Evolutionary conservation across 208 protist genomes (phyloP), one percentile per base, ranked within the genome.

Genomic region (Trypanosoma congolense): DNA sequence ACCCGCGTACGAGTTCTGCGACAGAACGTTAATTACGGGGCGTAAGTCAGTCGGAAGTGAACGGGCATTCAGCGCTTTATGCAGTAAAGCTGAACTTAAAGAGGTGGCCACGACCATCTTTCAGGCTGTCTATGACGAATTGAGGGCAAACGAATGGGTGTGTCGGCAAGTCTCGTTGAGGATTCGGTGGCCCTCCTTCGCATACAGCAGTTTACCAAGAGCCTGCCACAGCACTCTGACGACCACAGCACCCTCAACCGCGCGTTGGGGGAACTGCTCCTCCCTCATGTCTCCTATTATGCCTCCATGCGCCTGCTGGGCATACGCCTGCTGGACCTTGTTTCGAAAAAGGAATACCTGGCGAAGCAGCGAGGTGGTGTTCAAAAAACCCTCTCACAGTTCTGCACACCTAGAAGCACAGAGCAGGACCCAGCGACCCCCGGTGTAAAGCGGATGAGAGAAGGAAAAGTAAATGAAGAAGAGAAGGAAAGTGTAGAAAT

Each of bases 1-100:
- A 12, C 60, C 90, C 14, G 68, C 46, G 29, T 75, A 72, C 56
- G 60, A 87, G 9, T 44, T 93, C 28, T 82, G 81, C 0, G 55
- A 56, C 2, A 90, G 90, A 43, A 88, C 77, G 35, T 90, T 24
- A 30, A 49, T 59, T 19, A 41, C 56, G 12, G 50, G 49, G 9
- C 65, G 83, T 18, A 89, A 90, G 68, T 91, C 87, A 1, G 61
- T 94, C 38, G 76, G 87, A 0, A 68, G 82, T 10, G 87, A 94
- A 56, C 58, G 56, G 18, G 91, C 87, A 31, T 90, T 94, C 35
- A 59, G 26, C 2, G 58, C 61, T 6, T 65, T 91, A 3, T 56
- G 52, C 43, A 72, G 26, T 29, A 54, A 47, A 8, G 28, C 29
- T 18, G 83, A 85, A 43, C 50, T 94, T 46, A 52, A 80, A 51